A percentile compares a stretch with the other conserved stretches of the same genome.
These are phyloP conservation scores for Diaporthe sp. DNA, from an alignment of 2,329 filamentous ascomycete species.

Conservation along the genomic window DNA sequence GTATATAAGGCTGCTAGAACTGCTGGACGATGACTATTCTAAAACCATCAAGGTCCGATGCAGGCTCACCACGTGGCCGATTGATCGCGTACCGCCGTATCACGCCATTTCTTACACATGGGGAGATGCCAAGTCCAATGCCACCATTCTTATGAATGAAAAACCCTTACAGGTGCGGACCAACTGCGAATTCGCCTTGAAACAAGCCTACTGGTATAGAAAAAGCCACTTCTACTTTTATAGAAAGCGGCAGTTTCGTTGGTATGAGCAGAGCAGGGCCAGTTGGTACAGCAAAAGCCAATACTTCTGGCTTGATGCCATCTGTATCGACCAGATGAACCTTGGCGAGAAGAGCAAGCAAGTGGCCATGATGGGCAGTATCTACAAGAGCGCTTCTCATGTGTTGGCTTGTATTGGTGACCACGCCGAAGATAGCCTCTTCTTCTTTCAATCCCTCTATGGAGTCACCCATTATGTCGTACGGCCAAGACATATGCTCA, in stretches of 20 bases:
- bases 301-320: conserved; percentile 20
- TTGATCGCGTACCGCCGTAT: neutral
- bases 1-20: conserved; percentile 1
- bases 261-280: neutral
- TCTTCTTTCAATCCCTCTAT: neutral
- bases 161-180: conserved; percentile 4
- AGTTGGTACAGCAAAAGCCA: neutral
- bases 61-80: neutral
- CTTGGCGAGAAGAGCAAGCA: conserved; percentile 24
- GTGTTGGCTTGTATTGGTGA: conserved; percentile 14
- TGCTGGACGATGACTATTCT: neutral
- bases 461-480: neutral
- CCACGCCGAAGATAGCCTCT: conserved; percentile 7
- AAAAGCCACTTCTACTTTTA: neutral
- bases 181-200: conserved; percentile 16
- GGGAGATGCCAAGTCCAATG: neutral
- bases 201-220: conserved; percentile 3
- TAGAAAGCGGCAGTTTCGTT: neutral
- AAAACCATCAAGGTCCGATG: neutral
- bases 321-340: conserved; percentile 28
- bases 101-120: conserved; percentile 28
- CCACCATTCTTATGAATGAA: conserved; percentile 3
- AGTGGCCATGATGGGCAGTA: conserved; percentile 31
- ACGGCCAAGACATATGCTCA: neutral
- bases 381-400: conserved; percentile 13